phyloP scores from a whole-genome alignment of 768 basidiomycete species.

The Mycena vitilis region DNA sequence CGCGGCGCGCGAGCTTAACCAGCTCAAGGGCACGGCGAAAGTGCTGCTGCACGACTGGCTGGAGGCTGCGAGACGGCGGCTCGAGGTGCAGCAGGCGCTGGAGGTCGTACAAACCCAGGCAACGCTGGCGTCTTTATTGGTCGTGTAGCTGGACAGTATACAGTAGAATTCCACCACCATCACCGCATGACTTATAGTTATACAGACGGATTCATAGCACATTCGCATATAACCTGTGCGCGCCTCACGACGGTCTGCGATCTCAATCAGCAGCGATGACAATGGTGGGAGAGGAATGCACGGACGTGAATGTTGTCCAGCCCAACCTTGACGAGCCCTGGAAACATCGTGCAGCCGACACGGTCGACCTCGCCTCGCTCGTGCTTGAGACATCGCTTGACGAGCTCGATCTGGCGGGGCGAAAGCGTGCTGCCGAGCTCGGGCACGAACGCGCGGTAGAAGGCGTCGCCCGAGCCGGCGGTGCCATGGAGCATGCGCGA shows the following conservation, averaged over 20 bases:
- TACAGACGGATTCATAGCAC: slow-evolving; percentile 60
- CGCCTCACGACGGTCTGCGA: slow-evolving; percentile 76
- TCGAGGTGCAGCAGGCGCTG: slow-evolving; percentile 93
- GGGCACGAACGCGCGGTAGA: slow-evolving; percentile 89
- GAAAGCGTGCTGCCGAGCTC: slow-evolving; percentile 81
- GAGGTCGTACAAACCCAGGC: slow-evolving; percentile 90
- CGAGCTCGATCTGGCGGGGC: slow-evolving; percentile 84
- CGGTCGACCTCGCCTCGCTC: slow-evolving; percentile 79
- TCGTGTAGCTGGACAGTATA: slow-evolving; percentile 62
- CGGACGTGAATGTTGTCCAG: slow-evolving; percentile 26
- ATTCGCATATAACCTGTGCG: slow-evolving; percentile 90
- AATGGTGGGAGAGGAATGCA: background rate
- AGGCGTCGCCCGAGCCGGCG: slow-evolving; percentile 73
- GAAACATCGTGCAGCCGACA: slow-evolving; percentile 89
- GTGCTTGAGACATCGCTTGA: slow-evolving; percentile 82
- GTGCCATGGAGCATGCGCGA: slow-evolving; percentile 88
- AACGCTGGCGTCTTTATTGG: slow-evolving; percentile 81
- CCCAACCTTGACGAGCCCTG: slow-evolving; percentile 84
- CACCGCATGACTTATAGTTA: background rate
- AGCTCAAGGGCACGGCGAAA: slow-evolving; percentile 85
- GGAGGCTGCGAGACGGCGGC: slow-evolving; percentile 83
- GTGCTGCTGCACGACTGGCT: slow-evolving; percentile 88
- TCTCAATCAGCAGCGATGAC: background rate
- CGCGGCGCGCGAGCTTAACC: slow-evolving; percentile 92
- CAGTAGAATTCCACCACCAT: slow-evolving; percentile 35